Percentiles rank a stretch among this genome's conserved stretches.
These are phyloP conservation scores for Podospora australis DNA, from an alignment of 495 filamentous ascomycete genomes.

Conservation along the genomic window DNA sequence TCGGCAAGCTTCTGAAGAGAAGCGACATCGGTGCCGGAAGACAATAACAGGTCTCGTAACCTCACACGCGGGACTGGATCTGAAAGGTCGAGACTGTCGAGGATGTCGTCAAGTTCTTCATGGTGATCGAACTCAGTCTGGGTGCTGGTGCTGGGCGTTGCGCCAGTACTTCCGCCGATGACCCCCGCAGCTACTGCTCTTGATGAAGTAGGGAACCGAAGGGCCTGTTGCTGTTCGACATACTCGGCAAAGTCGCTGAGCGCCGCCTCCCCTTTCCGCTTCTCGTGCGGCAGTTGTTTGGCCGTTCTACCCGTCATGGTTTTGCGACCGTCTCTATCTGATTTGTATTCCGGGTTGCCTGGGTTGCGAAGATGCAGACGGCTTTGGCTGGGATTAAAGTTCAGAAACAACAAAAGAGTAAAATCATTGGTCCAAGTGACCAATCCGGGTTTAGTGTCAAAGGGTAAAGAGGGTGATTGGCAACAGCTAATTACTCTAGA, in stretches of 20 bases:
- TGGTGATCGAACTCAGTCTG: slow-evolving; percentile 53
- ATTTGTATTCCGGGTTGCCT: too few relatives aligned
- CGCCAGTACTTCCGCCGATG: slow-evolving; percentile 8
- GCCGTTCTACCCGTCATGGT: slow-evolving; percentile 49
- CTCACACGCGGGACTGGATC: slow-evolving; percentile 63
- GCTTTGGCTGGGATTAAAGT: neutral
- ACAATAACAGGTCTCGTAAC: slow-evolving; percentile 72
- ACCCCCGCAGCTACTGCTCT: slow-evolving; percentile 25
- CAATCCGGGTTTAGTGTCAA: too few relatives aligned
- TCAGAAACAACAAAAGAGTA: neutral
- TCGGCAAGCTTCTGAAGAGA: slow-evolving; percentile 49
- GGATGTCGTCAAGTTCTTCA: slow-evolving; percentile 82
- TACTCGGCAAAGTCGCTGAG: slow-evolving; percentile 97
- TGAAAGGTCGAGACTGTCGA: slow-evolving; percentile 76
- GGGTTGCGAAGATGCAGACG: neutral
- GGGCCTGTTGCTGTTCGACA: slow-evolving; percentile 84
- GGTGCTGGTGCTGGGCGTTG: slow-evolving; percentile 12
- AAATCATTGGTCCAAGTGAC: too few relatives aligned
- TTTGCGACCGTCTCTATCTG: too few relatives aligned
- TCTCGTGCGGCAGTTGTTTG: slow-evolving; percentile 66
- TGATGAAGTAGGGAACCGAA: slow-evolving; percentile 44
- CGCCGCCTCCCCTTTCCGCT: slow-evolving; percentile 81
- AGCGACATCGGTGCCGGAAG: slow-evolving; percentile 50
- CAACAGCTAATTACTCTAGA: neutral
- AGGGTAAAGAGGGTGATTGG: neutral